Evolutionary conservation across 192 early-diverging fungal genomes (phyloP).

Genomic region (Backusella luteola): DNA sequence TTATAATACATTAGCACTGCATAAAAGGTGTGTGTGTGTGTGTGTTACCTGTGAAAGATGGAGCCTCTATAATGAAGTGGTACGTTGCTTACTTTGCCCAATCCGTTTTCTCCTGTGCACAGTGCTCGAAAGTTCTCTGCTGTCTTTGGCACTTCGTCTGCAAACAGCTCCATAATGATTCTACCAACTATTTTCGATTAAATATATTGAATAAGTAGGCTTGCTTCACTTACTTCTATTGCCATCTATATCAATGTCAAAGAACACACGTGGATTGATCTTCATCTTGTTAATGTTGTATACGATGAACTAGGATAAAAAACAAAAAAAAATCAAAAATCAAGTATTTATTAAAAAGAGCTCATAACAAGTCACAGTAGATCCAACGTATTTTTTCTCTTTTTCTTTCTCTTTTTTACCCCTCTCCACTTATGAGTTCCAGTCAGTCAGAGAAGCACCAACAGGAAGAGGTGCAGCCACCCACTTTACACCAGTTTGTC

Average conservation of each 20-base stretch:
- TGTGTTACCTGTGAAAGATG: conserved; percentile 62
- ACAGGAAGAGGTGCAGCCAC: background rate
- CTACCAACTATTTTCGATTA: conserved; percentile 36
- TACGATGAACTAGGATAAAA: background rate
- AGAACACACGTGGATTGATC: conserved; percentile 58
- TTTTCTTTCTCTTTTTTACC: background rate
- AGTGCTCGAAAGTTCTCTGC: conserved; percentile 83
- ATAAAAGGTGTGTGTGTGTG: background rate
- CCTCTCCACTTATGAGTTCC: background rate
- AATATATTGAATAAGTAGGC: background rate
- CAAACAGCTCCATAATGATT: conserved; percentile 69
- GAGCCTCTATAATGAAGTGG: conserved; percentile 82
- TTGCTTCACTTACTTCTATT: conserved; percentile 40
- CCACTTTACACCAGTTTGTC: conserved; percentile 1
- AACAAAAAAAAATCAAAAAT: background rate
- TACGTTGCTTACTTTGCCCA: conserved; percentile 60
- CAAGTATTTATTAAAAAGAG: no score
- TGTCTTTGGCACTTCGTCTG: conserved; percentile 62
- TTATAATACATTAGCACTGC: no score
- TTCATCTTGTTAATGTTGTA: conserved; percentile 9
- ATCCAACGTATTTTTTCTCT: background rate
- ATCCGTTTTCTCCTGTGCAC: conserved; percentile 79
- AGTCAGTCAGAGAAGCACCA: background rate
- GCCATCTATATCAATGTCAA: conserved; percentile 62
- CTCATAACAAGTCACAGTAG: background rate